Base-by-base conservation (phyloP, 2,329 filamentous ascomycete genomes). In the Diaporthe aspalathi region DNA sequence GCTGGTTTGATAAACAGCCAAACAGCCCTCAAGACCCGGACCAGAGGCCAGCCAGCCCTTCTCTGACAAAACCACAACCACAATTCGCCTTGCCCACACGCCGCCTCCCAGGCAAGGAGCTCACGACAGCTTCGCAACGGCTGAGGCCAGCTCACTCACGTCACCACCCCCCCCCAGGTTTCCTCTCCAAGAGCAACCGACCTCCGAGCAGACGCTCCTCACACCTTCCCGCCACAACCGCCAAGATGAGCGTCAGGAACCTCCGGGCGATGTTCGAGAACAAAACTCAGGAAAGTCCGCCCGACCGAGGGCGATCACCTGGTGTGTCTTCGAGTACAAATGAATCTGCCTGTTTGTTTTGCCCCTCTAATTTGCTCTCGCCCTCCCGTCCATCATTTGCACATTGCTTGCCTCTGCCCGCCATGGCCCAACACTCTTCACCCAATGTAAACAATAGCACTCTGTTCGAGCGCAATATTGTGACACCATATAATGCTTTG, bases 231-330 rank as follows among this genome's bases (percentile, higher is more conserved):
- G 53, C 54, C 38, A 76, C 35, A 76, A 70, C 81, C 76, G 81
- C 81, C 81, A 84, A 80, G 78, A 90, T 90, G 88, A 90, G 90
- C 78, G 91, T 93, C 78, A 91, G 87, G 83, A 93, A 93, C 83
- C 89, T 95, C 75, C 87, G 92, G 29, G 93, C 93, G 78, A 94
- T 93, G 87, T 94, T 94, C 80, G 93, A 95, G 85, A 89, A 90
- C 79, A 93, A 90, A 81, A 89, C 87, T 79, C 88, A 89, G 75
- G 84, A 85, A 71, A 91, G 88, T 76, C 88, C 90, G 74, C 89
- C 90, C 20, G 91, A 92, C 74, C 87, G 92, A 83, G 92, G 92
- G 73, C 87, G 92, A 80, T 92, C 91, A 71, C 91, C 91, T 68
- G 89, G 86, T 74, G 81, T 81, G 73, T 82, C 79, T 74, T 81